phyloP scores from a whole-genome alignment of 139 green algal species.

The Eudorina sp. region DNA sequence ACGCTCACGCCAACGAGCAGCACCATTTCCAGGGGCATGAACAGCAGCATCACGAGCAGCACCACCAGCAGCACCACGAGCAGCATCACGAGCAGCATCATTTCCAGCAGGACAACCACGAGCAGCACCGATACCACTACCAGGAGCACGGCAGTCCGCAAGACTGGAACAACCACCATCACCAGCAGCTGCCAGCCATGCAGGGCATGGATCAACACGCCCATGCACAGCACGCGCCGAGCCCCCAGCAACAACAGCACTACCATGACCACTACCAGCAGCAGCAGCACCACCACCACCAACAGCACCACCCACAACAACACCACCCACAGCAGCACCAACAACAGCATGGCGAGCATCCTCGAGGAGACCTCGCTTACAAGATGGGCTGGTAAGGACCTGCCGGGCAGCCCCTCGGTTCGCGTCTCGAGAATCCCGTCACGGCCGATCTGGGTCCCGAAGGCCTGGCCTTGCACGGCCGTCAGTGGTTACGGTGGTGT shows the following conservation, averaged over 20 bases:
- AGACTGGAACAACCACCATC: neutral
- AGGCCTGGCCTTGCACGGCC: too few species aligned
- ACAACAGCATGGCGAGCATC: conserved; percentile 26
- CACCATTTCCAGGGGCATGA: conserved; percentile 3
- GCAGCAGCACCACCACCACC: neutral
- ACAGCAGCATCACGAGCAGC: neutral
- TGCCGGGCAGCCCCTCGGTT: too few species aligned
- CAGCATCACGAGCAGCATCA: neutral
- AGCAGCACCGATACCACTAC: neutral
- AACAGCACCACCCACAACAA: neutral
- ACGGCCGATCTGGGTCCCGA: too few species aligned
- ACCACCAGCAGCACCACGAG: neutral
- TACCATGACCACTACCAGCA: neutral
- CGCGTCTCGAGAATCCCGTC: too few species aligned
- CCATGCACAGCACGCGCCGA: neutral
- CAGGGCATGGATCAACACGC: conserved; percentile 8
- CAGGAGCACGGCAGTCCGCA: neutral
- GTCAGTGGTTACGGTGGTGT: too few species aligned
- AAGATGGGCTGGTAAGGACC: conserved; percentile 33
- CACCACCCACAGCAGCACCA: conserved; percentile 10
- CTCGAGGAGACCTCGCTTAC: neutral
- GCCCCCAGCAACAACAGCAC: neutral
- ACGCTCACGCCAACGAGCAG: neutral
- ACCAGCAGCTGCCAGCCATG: neutral
- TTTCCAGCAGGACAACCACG: neutral